Evolutionary conservation across 176 grass and related monocot species (phyloP).

Genomic region (Oryza rufipogon): DNA sequence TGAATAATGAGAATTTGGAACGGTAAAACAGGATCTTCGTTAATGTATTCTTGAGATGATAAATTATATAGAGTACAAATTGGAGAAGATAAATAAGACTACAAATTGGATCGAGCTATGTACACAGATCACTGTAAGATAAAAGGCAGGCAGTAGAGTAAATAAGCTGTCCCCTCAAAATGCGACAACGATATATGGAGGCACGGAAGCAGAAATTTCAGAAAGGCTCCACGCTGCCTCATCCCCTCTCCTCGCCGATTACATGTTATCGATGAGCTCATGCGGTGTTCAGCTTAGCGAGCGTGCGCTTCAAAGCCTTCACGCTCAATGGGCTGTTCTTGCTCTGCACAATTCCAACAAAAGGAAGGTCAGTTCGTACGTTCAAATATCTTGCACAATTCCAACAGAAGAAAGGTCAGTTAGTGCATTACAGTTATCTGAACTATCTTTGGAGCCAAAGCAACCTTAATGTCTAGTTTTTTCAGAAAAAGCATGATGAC

Average conservation of each 20-base stretch:
- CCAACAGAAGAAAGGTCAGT: not conserved
- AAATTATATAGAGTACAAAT: conserved; percentile 34
- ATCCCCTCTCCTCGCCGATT: conserved; percentile 26
- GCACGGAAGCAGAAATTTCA: not conserved
- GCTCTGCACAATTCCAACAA: conserved; percentile 58
- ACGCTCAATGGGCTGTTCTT: conserved; percentile 75
- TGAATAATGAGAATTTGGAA: not conserved
- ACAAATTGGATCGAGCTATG: conserved; percentile 46
- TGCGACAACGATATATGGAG: conserved; percentile 14
- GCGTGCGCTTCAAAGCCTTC: conserved; percentile 64
- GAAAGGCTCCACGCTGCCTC: conserved; percentile 36
- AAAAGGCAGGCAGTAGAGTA: not conserved
- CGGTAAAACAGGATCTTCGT: not conserved
- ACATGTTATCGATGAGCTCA: not conserved
- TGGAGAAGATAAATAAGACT: not conserved
- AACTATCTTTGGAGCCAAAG: not conserved
- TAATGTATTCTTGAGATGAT: conserved; percentile 1
- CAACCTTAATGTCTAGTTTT: not conserved
- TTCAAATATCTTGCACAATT: not conserved
- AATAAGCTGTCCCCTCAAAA: conserved; percentile 33
- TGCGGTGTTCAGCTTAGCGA: conserved; percentile 48
- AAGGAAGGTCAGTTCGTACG: not conserved
- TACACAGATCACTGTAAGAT: conserved; percentile 32
- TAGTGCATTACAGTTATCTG: not conserved
- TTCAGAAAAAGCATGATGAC: not conserved